A percentile compares a stretch with the other conserved stretches of the same genome.
These are phyloP conservation scores for Mycosphaerella arachidis DNA, from an alignment of 2,329 filamentous ascomycete species.

Conservation along the genomic window DNA sequence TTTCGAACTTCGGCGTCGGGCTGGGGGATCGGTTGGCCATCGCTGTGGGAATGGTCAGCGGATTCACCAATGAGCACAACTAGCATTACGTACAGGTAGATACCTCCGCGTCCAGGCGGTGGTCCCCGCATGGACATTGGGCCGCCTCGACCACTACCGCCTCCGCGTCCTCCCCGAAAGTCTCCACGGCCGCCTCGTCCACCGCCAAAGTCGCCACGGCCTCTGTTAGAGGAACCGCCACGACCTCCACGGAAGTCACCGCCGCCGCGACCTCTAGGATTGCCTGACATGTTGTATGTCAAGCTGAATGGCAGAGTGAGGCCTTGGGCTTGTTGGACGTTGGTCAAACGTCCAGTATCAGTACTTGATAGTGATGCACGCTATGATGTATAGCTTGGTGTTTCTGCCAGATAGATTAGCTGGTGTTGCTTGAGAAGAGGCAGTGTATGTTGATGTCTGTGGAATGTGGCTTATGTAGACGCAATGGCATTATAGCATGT, in stretches of 20 bases:
- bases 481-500: not conserved
- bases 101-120: constrained; percentile 17
- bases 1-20: constrained; percentile 25
- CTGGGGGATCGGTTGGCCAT: constrained; percentile 12
- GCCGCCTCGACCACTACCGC: constrained; percentile 23
- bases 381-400: not conserved
- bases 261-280: constrained; percentile 16
- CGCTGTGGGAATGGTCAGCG: constrained; percentile 23
- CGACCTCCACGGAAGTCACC: constrained; percentile 13
- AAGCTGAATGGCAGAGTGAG: not conserved
- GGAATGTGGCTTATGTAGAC: no score
- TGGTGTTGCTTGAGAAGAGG: not conserved
- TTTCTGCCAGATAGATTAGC: not conserved
- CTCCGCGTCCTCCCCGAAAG: constrained; percentile 46
- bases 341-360: not conserved
- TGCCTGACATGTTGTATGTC: constrained; percentile 20
- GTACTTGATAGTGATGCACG: not conserved
- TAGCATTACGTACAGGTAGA: constrained; percentile 22
- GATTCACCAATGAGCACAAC: constrained; percentile 1
- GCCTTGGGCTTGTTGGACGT: not conserved
- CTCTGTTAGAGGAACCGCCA: constrained; percentile 5
- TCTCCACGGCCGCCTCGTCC: constrained; percentile 8
- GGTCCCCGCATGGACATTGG: constrained; percentile 16
- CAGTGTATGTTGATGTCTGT: not conserved
- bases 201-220: constrained; percentile 21